Evolutionary conservation across 2,329 filamentous ascomycete genomes (phyloP), one percentile per base, ranked within the genome.

Genomic region (Magnaporthiopsis rhizophila): DNA sequence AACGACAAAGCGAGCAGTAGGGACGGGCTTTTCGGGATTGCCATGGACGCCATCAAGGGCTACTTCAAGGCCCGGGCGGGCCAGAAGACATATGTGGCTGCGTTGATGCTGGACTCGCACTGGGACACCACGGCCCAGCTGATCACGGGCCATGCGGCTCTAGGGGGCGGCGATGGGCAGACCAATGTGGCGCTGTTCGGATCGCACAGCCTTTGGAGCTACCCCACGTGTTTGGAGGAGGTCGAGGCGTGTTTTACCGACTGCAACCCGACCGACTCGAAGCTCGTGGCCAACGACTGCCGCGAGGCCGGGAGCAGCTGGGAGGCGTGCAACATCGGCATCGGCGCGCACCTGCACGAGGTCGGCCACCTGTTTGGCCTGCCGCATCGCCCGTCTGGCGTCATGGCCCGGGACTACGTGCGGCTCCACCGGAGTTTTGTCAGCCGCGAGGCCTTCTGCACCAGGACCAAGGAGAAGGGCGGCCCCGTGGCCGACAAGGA

Each of bases 301-400:
- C 89, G 90, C 69, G 91, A 97, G 69, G 89, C 88, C 8, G 93
- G 93, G 30, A 96, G 91, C 72, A 95, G 88, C 60, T 98, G 94
- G 94, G 94, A 98, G 74, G 88, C 92, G n/a, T 92, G 91, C 32
- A 96, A 94, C 70, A 89, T 97, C 66, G 93, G 93, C 36, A 96
- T 98, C 68, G 94, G 94, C 9, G 93, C 92, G 12, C 94, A 98
- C 75, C 76, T 98, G 61, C 94, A 96, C 74, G 92, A 97, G 76
- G 89, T 89, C 0, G 94, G 94, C 3, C 94, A 96, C 76, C 76
- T 97, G 28, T 90, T 98, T 69, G 94, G 94, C 62, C 96, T 91
- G 69, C 91, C 92, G 12, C 91, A 96, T 72, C 92, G 96, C 72
- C 91, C 95, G 72, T 89, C 81, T 34, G 94, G 95, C n/a, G 83